Conservation (phyloP, 345 rosid genomes). For the Abelmoschus esculentus region DNA sequence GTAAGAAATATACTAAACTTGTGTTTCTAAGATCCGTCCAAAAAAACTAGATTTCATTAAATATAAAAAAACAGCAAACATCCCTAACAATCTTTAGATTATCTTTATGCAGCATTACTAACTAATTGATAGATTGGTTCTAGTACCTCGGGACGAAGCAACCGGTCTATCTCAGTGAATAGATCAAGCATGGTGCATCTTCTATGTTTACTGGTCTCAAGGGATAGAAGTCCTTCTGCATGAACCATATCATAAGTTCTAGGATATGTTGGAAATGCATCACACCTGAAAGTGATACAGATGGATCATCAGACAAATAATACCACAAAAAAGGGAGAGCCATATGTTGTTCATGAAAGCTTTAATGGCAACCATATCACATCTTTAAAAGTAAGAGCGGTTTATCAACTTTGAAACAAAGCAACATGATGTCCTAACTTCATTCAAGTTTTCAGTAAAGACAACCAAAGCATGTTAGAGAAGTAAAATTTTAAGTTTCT, state of each 20-base stretch:
- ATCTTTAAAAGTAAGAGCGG: too few relatives aligned
- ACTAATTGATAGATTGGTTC: neutral
- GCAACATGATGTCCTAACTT: too few relatives aligned
- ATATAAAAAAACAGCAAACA: neutral
- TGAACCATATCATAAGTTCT: slow-evolving; percentile 94
- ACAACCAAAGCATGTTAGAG: neutral
- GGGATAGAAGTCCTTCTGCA: slow-evolving; percentile 71
- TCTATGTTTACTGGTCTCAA: slow-evolving; percentile 36
- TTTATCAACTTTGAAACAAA: too few relatives aligned
- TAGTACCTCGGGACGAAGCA: slow-evolving; percentile 97
- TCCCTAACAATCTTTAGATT: neutral
- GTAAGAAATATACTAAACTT: neutral
- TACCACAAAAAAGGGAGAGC: neutral
- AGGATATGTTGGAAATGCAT: slow-evolving; percentile 88
- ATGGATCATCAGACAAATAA: slow-evolving; percentile 1
- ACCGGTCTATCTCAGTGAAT: slow-evolving; percentile 76
- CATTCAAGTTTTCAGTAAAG: neutral
- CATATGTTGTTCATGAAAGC: too few relatives aligned
- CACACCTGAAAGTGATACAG: slow-evolving; percentile 57
- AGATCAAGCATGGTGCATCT: slow-evolving; percentile 53
- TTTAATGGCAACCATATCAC: too few relatives aligned
- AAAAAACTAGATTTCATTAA: neutral
- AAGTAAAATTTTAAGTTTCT: neutral
- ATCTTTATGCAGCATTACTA: neutral
- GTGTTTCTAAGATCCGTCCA: neutral